Base-by-base conservation (phyloP, 2,329 filamentous ascomycete genomes). In the Ramularia collo-cygni region DNA sequence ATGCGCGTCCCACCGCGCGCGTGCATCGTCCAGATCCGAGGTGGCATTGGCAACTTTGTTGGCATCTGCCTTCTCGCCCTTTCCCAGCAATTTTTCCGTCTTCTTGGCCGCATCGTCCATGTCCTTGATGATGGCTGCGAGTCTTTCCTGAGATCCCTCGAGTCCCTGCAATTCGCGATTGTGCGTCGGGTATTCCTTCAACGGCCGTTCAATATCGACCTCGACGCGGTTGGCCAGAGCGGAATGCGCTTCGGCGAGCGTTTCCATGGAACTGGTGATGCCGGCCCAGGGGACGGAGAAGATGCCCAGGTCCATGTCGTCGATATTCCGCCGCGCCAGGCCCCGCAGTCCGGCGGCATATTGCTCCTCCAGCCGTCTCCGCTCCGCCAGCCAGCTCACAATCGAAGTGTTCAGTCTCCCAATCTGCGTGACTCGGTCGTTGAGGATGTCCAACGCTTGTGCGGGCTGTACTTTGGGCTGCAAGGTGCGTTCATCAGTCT, bases 371-470 rank as follows among this genome's bases (percentile, higher is more conserved):
- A 96, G 75, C 57, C 81, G 84, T 62, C 89, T 83, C 54, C 92
- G 86, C 71, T 98, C 92, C 90, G 90, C 84, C 47, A 98, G 76
- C 87, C 90, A 98, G 68, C 96, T 90, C 63, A 90, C 90, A 58
- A 98, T 86, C 61, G 95, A 87, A 54, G 72, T 67, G 65, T 98
- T 95, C 67, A 94, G 70, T 64, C 82, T 87, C 56, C 76, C 77
- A 61, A 96, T 90, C 65, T 87, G 78, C 65, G 84, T 85, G 54
- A 96, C 77, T 58, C 92, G 85, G 55, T 95, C 89, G 64, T 82
- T 84, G 56, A 96, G 76, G 44, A 87, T 76, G 39, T 77, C 75
- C 28, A 88, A 85, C 44, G 92, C 89, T 68, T 92, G 86, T 53
- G 69, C 69, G 17, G 92, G 90, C 64, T 85, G 79, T 56, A 98